These are phyloP conservation scores for Cicer judaicum DNA, from an alignment of 306 rosid genomes.

Conservation along the genomic window DNA sequence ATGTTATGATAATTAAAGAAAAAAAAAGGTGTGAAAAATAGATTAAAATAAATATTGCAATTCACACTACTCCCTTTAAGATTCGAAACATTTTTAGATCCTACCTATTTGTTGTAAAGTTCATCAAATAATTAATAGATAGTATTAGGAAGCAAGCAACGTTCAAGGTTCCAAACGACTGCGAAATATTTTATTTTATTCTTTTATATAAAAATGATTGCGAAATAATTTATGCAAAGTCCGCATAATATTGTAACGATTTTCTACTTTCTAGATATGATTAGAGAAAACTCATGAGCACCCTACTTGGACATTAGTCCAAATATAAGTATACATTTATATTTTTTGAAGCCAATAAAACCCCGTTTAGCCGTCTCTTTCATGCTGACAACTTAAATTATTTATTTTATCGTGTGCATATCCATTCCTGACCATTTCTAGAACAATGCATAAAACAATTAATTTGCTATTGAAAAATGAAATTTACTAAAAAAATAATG, in stretches of 20 bases:
- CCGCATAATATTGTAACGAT: slow-evolving; percentile 9
- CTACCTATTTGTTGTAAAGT: no score
- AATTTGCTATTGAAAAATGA: neutral
- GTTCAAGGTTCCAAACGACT: no score
- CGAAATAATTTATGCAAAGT: neutral
- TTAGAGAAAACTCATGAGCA: slow-evolving; percentile 32
- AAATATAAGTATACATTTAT: neutral
- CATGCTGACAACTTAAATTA: neutral
- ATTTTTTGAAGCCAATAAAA: neutral
- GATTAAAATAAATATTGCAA: neutral
- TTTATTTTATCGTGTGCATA: neutral
- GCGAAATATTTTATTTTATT: no score
- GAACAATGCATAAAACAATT: neutral
- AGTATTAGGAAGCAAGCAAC: no score
- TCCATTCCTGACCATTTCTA: neutral
- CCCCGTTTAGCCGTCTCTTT: slow-evolving; percentile 15
- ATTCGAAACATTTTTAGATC: no score
- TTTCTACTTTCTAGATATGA: neutral
- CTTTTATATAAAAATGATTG: neutral
- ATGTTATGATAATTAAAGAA: no score
- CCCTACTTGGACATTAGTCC: slow-evolving; percentile 21
- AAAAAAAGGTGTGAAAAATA: neutral
- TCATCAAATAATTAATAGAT: no score
- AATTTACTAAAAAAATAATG: neutral
- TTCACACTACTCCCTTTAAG: neutral